Evolutionary conservation across 805 yeast genomes (phyloP).

Genomic region (Yamadazyma insecticola): DNA sequence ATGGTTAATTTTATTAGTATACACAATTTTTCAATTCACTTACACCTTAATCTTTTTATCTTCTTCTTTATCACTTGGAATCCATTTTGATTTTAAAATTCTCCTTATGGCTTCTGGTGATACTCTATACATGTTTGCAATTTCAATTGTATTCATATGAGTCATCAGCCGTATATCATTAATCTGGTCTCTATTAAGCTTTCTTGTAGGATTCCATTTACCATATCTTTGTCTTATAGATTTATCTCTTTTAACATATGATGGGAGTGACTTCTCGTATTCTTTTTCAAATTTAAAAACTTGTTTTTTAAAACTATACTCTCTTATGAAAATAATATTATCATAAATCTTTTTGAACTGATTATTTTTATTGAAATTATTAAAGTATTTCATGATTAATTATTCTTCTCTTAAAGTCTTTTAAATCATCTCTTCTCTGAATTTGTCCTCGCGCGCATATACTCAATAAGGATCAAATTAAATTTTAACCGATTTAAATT

Average conservation of each 20-base stretch:
- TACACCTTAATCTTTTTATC: slow-evolving; percentile 46
- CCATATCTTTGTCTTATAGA: slow-evolving; percentile 60
- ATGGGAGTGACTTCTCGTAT: slow-evolving; percentile 18
- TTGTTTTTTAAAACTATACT: too few species aligned
- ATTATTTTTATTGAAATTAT: too few species aligned
- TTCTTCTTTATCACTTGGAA: slow-evolving; percentile 55
- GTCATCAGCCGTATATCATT: slow-evolving; percentile 62
- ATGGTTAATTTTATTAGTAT: too few species aligned
- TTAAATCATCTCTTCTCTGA: too few species aligned
- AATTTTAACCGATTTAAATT: too few species aligned
- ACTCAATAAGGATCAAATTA: too few species aligned
- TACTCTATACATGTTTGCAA: slow-evolving; percentile 61
- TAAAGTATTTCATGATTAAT: too few species aligned
- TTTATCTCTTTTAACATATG: slow-evolving; percentile 68
- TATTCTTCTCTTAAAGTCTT: too few species aligned
- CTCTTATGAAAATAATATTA: too few species aligned
- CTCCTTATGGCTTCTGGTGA: slow-evolving; percentile 83
- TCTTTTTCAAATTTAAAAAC: too few species aligned
- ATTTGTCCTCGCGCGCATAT: too few species aligned
- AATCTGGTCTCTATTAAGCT: slow-evolving; percentile 65
- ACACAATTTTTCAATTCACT: slow-evolving; percentile 28
- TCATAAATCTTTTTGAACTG: too few species aligned
- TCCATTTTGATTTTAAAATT: slow-evolving; percentile 74
- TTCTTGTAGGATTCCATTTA: slow-evolving; percentile 66
- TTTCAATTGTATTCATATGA: slow-evolving; percentile 49